Conservation (phyloP, 169 alveolate species). For the Perkinsus marinus region DNA sequence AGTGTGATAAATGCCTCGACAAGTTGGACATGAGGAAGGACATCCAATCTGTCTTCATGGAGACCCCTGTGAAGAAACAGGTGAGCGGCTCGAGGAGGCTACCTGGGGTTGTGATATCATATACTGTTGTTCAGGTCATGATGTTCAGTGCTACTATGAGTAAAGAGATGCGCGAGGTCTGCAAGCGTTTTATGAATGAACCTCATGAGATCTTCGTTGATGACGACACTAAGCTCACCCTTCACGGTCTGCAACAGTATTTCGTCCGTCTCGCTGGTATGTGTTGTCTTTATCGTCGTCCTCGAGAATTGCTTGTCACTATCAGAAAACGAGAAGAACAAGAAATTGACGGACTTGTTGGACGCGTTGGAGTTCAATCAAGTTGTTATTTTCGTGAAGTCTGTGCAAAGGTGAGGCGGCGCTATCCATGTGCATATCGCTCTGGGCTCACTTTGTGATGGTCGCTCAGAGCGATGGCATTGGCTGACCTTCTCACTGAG, state of each 20-base stretch:
- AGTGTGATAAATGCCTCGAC: conserved; percentile 97
- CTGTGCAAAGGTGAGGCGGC: conserved; percentile 40
- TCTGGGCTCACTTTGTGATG: neutral
- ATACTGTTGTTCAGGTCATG: conserved; percentile 48
- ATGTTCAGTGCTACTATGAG: conserved; percentile 97
- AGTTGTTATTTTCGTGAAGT: conserved; percentile 90
- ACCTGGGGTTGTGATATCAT: neutral
- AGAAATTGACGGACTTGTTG: conserved; percentile 85
- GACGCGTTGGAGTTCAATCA: conserved; percentile 95
- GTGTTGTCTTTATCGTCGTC: neutral
- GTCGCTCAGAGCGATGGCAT: conserved; percentile 76
- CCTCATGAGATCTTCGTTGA: conserved; percentile 87
- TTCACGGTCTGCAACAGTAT: conserved; percentile 96
- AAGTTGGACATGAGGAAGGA: conserved; percentile 94
- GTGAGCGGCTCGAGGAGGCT: conserved; percentile 24
- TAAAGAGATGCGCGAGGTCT: conserved; percentile 83
- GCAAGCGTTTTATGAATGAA: conserved; percentile 90
- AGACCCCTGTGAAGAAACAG: conserved; percentile 94
- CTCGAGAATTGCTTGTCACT: neutral
- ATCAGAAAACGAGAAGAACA: conserved; percentile 92
- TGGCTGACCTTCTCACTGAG: conserved; percentile 83
- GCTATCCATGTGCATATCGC: neutral
- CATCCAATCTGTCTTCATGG: conserved; percentile 91
- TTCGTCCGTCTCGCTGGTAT: conserved; percentile 75
- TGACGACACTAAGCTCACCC: conserved; percentile 93